Base-by-base conservation (phyloP, 352 stramenopile species). In the Phytophthora chlamydospora region DNA sequence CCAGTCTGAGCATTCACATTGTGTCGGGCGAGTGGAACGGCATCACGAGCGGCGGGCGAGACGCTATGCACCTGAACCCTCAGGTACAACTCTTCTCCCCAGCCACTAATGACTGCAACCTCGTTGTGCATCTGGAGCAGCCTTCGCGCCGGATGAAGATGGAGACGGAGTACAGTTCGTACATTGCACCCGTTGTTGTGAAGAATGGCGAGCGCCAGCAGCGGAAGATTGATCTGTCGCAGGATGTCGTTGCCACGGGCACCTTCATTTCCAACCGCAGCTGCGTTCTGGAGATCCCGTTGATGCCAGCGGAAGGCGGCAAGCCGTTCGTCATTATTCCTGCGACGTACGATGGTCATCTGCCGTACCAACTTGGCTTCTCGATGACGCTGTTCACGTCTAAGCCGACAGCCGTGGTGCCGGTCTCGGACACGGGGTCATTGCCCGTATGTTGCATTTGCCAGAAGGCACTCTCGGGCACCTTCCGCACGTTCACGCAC, bases 231-330 rank as follows among this genome's bases (percentile, higher is more conserved):
- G 86, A 95, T 53, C 55, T 95, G n/a, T 83, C 71, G 9, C 71
- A 84, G 29, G 84, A 95, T 49, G 79, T 95, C 9, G 65, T 95
- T 21, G 78, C 84, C 42, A 93, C 78, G 4, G 86, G 86, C 32
- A 95, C 84, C 10, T 95, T 95, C 57, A 92, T 95, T 46, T 95
- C 85, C 29, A 95, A 88, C 67, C 83, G 85, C 35, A 93, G 85
- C 49, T 92, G 78, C 29, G 38, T 93, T 43, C 35, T 93, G 9
- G 78, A 90, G 32, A 58, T 80, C 7, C 58, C 64, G 31, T 78
- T 91, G 17, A 74, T 80, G 54, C 70, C 72, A 10, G 40, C 49
- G 8, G 68, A 73, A 29, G 63, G 64, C 4, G 77, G 70, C 6
- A 78, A 82, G 33, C 79, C 78, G 6, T 89, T 83, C 47, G 78